These are phyloP conservation scores for Thelonectria discophora DNA, from an alignment of 2,329 filamentous ascomycete genomes.

Conservation along the genomic window DNA sequence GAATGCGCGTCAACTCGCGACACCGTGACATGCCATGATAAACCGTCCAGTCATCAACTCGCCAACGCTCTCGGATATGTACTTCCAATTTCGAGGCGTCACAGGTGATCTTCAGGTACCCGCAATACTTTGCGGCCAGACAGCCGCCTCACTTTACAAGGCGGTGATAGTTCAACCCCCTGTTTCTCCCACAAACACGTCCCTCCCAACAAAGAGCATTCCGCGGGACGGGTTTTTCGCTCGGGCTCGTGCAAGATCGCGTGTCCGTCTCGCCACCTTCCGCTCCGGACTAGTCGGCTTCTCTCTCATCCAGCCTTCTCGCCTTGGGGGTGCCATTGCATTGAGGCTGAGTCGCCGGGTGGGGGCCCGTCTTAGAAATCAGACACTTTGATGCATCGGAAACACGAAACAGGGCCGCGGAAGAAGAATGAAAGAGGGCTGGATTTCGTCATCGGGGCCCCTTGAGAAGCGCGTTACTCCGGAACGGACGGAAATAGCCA, in stretches of 20 bases:
- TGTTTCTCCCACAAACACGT: background rate
- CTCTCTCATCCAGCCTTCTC: background rate
- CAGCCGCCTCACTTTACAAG: background rate
- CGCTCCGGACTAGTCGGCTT: background rate
- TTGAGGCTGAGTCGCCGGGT: slow-evolving; percentile 21
- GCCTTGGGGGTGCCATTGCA: slow-evolving; percentile 3
- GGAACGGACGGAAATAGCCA: slow-evolving; percentile 25
- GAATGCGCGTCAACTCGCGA: background rate
- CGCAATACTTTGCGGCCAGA: background rate
- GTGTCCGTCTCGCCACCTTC: slow-evolving; percentile 10
- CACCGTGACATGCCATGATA: background rate
- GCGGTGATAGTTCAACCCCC: background rate
- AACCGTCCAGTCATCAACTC: background rate
- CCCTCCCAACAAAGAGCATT: too few species aligned
- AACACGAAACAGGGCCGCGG: background rate
- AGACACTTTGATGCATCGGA: slow-evolving; percentile 4
- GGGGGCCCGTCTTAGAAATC: slow-evolving; percentile 13
- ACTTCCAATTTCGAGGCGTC: background rate
- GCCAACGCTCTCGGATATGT: background rate
- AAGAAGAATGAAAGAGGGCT: background rate
- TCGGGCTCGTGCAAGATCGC: slow-evolving; percentile 3
- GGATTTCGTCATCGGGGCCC: slow-evolving; percentile 1
- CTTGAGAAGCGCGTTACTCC: slow-evolving; percentile 1
- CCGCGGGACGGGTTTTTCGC: background rate
- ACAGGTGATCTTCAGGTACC: background rate